Percentiles rank a stretch among this genome's conserved stretches.
Evolutionary conservation across 208 protist species (phyloP).

Genomic region (Crithidia expoeki): DNA sequence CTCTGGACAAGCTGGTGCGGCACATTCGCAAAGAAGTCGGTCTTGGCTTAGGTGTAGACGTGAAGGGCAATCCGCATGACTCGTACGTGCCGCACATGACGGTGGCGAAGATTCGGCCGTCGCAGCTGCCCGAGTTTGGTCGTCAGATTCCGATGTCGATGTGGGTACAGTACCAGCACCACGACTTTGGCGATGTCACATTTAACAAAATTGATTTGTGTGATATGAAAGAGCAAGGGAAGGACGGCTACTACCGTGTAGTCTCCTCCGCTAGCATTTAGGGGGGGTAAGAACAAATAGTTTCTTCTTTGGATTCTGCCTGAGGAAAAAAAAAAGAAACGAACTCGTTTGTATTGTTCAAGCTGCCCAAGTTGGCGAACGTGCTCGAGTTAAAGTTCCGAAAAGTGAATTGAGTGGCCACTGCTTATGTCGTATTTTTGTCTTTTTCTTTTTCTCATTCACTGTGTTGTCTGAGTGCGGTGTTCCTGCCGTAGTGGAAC

Average conservation of each 20-base stretch:
- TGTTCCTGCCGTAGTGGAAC: background rate
- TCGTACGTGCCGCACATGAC: conserved; percentile 91
- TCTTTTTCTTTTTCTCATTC: background rate
- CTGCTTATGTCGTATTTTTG: background rate
- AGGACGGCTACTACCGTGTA: conserved; percentile 78
- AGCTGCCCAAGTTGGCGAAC: too few species aligned
- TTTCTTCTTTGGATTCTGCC: background rate
- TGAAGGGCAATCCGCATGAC: conserved; percentile 90
- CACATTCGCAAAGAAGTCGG: conserved; percentile 59
- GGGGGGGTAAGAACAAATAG: background rate
- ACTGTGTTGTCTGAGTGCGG: background rate
- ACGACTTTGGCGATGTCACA: conserved; percentile 87
- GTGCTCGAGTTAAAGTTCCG: too few species aligned
- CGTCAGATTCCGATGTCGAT: conserved; percentile 55
- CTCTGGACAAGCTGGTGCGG: conserved; percentile 62
- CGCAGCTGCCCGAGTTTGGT: conserved; percentile 55
- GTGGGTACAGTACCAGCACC: conserved; percentile 75
- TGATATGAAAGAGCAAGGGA: conserved; percentile 59
- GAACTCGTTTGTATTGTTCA: too few species aligned
- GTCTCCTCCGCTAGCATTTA: conserved; percentile 32
- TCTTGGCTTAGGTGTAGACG: conserved; percentile 58
- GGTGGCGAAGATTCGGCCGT: conserved; percentile 78
- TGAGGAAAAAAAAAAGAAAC: too few species aligned
- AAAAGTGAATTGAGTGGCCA: too few species aligned
- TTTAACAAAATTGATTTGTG: conserved; percentile 76